Percentiles rank a stretch among this genome's conserved stretches.
Conservation (phyloP, 768 basidiomycete species). For the Coprinopsis marcescibilis region DNA sequence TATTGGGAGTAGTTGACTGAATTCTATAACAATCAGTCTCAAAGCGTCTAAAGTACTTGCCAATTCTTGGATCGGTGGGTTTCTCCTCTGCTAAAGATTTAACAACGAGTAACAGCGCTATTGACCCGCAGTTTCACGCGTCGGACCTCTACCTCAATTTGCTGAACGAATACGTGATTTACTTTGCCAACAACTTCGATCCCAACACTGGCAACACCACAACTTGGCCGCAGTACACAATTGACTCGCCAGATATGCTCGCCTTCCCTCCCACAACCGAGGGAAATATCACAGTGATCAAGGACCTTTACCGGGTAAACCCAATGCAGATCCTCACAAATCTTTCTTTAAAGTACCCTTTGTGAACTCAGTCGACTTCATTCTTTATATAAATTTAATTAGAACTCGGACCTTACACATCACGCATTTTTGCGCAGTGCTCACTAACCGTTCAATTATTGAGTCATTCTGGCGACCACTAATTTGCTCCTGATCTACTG, state of each 20-base stretch:
- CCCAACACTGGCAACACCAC: slow-evolving; percentile 28
- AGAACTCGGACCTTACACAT: no score
- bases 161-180: slow-evolving; percentile 40
- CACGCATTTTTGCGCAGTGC: no score
- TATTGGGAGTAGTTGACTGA: not conserved
- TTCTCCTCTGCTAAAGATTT: not conserved
- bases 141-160: slow-evolving; percentile 34
- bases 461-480: no score
- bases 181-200: slow-evolving; percentile 37
- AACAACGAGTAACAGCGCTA: not conserved
- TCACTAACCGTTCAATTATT: no score
- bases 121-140: slow-evolving; percentile 30
- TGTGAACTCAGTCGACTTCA: slow-evolving; percentile 9
- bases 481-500: no score
- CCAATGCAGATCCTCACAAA: slow-evolving; percentile 24
- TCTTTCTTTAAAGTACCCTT: slow-evolving; percentile 20
- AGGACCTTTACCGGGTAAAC: slow-evolving; percentile 27
- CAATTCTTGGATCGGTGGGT: slow-evolving; percentile 36
- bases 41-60: slow-evolving; percentile 33
- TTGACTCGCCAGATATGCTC: slow-evolving; percentile 17
- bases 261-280: slow-evolving; percentile 17
- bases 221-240: slow-evolving; percentile 28
- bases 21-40: slow-evolving; percentile 25
- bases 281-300: slow-evolving; percentile 13
- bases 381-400: no score